These are phyloP conservation scores for Leishmania aethiopica DNA, from an alignment of 208 protist genomes.

Conservation along the genomic window DNA sequence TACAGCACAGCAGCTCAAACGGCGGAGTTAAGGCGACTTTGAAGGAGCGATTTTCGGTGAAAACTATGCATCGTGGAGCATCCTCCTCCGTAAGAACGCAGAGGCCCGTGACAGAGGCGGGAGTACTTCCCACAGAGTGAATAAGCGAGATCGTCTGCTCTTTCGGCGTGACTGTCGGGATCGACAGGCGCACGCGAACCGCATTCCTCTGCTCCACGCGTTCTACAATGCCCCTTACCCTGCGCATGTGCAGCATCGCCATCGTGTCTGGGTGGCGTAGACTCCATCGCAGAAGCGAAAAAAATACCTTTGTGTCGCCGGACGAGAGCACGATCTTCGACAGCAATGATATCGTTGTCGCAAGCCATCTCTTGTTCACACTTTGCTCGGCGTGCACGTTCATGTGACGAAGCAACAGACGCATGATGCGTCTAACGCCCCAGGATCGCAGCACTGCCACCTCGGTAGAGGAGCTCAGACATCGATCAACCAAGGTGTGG, in stretches of 20 bases:
- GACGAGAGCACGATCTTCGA: conserved; percentile 73
- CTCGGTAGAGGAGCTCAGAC: conserved; percentile 34
- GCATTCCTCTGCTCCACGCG: conserved; percentile 39
- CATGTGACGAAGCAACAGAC: conserved; percentile 55
- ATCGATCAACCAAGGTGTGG: conserved; percentile 63
- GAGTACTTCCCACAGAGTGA: conserved; percentile 32
- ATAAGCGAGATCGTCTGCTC: conserved; percentile 50
- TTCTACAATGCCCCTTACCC: conserved; percentile 41
- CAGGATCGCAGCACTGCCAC: conserved; percentile 51
- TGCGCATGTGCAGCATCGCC: conserved; percentile 24
- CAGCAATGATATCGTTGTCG: conserved; percentile 41
- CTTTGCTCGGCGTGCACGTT: conserved; percentile 26
- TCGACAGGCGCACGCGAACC: conserved; percentile 49
- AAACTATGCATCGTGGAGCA: conserved; percentile 31
- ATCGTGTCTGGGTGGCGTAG: conserved; percentile 35
- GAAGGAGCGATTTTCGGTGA: conserved; percentile 39
- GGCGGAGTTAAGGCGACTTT: conserved; percentile 26
- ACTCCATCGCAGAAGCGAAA: conserved; percentile 61
- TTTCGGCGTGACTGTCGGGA: conserved; percentile 41
- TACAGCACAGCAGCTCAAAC: conserved; percentile 28
- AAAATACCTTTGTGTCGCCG: conserved; percentile 49
- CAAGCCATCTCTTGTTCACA: conserved; percentile 46
- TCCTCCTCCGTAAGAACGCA: conserved; percentile 31
- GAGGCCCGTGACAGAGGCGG: conserved; percentile 31
- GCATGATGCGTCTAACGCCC: conserved; percentile 68